Conservation (phyloP, 306 rosid species). For the Arachis stenosperma region DNA sequence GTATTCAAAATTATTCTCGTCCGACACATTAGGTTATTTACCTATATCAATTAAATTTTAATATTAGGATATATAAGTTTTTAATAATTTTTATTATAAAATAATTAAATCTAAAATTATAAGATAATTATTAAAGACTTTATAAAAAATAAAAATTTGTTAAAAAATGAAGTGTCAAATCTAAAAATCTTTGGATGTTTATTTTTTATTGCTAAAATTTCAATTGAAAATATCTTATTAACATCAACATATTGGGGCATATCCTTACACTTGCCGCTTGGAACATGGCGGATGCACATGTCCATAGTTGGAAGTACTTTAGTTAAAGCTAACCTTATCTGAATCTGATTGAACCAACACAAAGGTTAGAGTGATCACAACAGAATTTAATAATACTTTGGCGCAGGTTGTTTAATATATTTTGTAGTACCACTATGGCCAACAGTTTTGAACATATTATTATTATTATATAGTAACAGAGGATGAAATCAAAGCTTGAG, state of each 20-base stretch:
- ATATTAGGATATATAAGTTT: no score
- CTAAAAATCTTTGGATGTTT: no score
- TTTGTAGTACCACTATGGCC: not conserved
- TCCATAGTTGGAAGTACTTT: not conserved
- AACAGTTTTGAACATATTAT: slow-evolving; percentile 28
- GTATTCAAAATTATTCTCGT: no score
- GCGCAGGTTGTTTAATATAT: slow-evolving; percentile 9
- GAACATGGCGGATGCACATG: slow-evolving; percentile 11
- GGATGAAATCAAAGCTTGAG: not conserved
- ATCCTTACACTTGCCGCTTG: slow-evolving; percentile 11
- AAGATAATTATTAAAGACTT: no score
- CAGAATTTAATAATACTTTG: not conserved
- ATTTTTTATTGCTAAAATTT: no score
- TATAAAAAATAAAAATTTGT: no score
- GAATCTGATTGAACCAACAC: slow-evolving; percentile 32
- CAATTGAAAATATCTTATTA: no score
- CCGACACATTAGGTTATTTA: no score
- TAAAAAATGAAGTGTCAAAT: no score
- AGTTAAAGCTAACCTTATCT: slow-evolving; percentile 1
- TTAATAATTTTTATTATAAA: no score
- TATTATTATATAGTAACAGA: not conserved
- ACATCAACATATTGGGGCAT: not conserved
- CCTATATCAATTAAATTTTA: no score
- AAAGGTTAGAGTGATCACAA: not conserved
- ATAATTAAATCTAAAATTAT: no score